phyloP scores from a whole-genome alignment of 768 basidiomycete genomes.

The Mycena floridula region DNA sequence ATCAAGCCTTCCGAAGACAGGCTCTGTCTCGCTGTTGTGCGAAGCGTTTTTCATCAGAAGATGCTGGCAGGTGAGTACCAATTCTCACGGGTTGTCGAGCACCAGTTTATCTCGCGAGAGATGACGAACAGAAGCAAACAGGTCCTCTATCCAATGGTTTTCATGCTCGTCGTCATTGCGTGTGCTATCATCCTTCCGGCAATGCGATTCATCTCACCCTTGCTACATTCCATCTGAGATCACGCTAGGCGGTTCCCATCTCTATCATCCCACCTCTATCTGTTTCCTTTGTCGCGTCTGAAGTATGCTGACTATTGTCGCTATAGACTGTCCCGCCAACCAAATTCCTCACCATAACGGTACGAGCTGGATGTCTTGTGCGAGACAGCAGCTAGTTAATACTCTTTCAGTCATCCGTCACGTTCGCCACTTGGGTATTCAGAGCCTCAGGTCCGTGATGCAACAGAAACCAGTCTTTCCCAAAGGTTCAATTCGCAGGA shows the following conservation, averaged over 20 bases:
- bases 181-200: no score
- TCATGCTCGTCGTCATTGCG: constrained; percentile 11
- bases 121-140: constrained; percentile 32
- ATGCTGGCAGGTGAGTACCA: constrained; percentile 44
- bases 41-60: constrained; percentile 42
- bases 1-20: constrained; percentile 43
- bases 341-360: not conserved
- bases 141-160: constrained; percentile 22
- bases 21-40: constrained; percentile 38
- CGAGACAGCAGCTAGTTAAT: constrained; percentile 5
- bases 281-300: constrained; percentile 32
- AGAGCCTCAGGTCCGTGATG: constrained; percentile 37
- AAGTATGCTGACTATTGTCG: constrained; percentile 29
- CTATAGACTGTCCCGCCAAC: not conserved
- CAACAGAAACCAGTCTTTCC: not conserved
- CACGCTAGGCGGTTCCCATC: no score
- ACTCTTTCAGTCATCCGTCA: constrained; percentile 7
- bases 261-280: constrained; percentile 16
- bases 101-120: constrained; percentile 16
- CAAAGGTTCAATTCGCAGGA: constrained; percentile 3
- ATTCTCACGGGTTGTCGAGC: not conserved
- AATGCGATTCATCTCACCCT: no score
- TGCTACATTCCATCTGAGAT: no score
- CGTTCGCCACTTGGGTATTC: constrained; percentile 40
- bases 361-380: constrained; percentile 2